Percentiles rank a stretch among this genome's conserved stretches.
Evolutionary conservation across 345 rosid species (phyloP).

Genomic region (Rubroshorea leprosula): DNA sequence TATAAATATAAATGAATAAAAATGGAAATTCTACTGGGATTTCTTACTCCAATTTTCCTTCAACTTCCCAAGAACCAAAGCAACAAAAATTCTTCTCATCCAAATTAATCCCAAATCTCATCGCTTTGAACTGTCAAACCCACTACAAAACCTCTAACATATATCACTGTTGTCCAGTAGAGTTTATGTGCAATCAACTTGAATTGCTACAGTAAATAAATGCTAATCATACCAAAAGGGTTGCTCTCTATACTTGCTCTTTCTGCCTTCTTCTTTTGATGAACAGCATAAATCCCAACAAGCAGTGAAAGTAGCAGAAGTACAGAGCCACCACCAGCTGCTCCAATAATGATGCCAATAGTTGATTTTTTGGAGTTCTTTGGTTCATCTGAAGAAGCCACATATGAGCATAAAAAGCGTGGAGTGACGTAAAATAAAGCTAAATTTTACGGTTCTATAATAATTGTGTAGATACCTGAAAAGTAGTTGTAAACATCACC

Average conservation of each 20-base stretch:
- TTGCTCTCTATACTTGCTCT: slow-evolving; percentile 50
- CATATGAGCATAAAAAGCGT: too few relatives aligned
- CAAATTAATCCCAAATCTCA: too few relatives aligned
- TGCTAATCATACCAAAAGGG: slow-evolving; percentile 56
- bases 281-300: slow-evolving; percentile 64
- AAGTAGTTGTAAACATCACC: slow-evolving; percentile 35
- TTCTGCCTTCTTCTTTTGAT: slow-evolving; percentile 68
- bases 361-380: slow-evolving; percentile 27
- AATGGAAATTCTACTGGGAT: too few relatives aligned
- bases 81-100: too few relatives aligned
- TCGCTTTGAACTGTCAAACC: too few relatives aligned
- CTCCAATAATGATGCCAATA: slow-evolving; percentile 56
- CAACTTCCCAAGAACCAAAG: too few relatives aligned
- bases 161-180: too few relatives aligned
- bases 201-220: background rate
- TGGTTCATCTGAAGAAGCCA: slow-evolving; percentile 15
- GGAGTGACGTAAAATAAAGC: background rate
- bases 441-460: too few relatives aligned
- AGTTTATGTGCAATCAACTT: background rate
- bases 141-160: too few relatives aligned
- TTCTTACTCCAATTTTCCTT: too few relatives aligned
- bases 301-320: slow-evolving; percentile 45
- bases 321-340: slow-evolving; percentile 47
- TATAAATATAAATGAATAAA: too few relatives aligned
- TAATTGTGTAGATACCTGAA: too few relatives aligned